These are phyloP conservation scores for Stemphylium vesicarium DNA, from an alignment of 2,329 filamentous ascomycete species.

Conservation along the genomic window DNA sequence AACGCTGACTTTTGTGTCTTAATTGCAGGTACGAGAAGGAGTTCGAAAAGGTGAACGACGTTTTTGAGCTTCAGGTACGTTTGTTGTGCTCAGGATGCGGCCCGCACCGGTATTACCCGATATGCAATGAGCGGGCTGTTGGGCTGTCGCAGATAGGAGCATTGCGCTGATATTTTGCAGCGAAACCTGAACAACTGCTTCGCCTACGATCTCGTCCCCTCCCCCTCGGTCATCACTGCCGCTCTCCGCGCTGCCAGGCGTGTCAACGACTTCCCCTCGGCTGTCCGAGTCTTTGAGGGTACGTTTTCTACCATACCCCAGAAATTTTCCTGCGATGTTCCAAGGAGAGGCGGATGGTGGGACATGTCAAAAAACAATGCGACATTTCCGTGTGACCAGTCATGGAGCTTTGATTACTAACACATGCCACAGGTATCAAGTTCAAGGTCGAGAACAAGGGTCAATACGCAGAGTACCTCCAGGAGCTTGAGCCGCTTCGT, in stretches of 20 bases:
- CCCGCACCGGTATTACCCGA: slow-evolving; percentile 25
- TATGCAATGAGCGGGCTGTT: slow-evolving; percentile 10
- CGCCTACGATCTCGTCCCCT: slow-evolving; percentile 99
- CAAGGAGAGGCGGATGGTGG: neutral
- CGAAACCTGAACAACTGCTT: slow-evolving; percentile 99
- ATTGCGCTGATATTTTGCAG: slow-evolving; percentile 52
- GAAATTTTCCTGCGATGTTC: neutral
- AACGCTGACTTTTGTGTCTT: slow-evolving; percentile 36
- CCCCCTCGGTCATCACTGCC: slow-evolving; percentile 85
- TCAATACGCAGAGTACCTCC: slow-evolving; percentile 96
- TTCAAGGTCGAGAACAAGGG: slow-evolving; percentile 98
- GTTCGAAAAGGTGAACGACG: slow-evolving; percentile 95
- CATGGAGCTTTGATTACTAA: slow-evolving; percentile 31
- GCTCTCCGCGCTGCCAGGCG: slow-evolving; percentile 92
- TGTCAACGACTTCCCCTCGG: slow-evolving; percentile 98
- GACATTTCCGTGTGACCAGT: slow-evolving; percentile 7
- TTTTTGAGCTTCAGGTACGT: slow-evolving; percentile 98
- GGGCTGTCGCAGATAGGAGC: neutral
- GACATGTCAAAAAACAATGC: neutral
- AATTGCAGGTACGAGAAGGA: slow-evolving; percentile 93
- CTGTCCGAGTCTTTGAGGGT: slow-evolving; percentile 99
- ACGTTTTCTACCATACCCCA: slow-evolving; percentile 46
- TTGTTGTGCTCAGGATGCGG: slow-evolving; percentile 5
- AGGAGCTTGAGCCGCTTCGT: slow-evolving; percentile 88
- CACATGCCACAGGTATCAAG: slow-evolving; percentile 76